Evolutionary conservation across 164 flowering plant genomes (phyloP), one percentile per base, ranked within the genome.

Genomic region (Nymphaea thermarum): DNA sequence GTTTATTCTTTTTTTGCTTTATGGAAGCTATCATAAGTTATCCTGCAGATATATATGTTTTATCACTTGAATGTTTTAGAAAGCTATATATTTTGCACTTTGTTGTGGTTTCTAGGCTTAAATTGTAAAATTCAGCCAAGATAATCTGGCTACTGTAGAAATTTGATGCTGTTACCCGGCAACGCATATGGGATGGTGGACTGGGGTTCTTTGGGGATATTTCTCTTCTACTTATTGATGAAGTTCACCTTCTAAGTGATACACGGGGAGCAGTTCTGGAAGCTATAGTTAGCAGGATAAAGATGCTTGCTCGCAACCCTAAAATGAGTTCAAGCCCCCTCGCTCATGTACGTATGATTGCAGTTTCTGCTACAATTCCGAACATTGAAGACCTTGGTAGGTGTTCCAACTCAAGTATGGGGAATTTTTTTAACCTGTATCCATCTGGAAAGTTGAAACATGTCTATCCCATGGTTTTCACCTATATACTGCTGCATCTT

Each of bases 351-450:
- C 98, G 97, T 44, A 80, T 90, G 67, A 71, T 87, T 63, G 97
- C 91, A 73, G 93, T 89, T 71, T 95, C 99, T 75, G 99, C 98
- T 55, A 95, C 99, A 43, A 95, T 92, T 65, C 99, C 98, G 66
- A 92, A 95, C 77, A 80, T 90, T 72, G 87, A 83, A 72, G 99
- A 95, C 76, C 84, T 95, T 43, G 99, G 99, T 92, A 82, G 76
- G 45, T 51, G 65, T 25, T 61, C 63, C 36, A 25, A 25, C 36
- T 25, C 36, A 25, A 25, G 36, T 25, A 0, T 25, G 36, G 1
- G 36, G 36, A 25, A 25, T 25, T 25, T 25, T 25, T 25, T 25
- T 25, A 25, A 25, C 36, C 36, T 25, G 36, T 25, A 25, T 25
- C 36, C 36, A 25, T 25, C 36, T 25, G 36, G 36, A 25, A 25